Evolutionary conservation across 805 yeast genomes (phyloP), one percentile per base, ranked within the genome.

Genomic region (Teunomyces cretensis): DNA sequence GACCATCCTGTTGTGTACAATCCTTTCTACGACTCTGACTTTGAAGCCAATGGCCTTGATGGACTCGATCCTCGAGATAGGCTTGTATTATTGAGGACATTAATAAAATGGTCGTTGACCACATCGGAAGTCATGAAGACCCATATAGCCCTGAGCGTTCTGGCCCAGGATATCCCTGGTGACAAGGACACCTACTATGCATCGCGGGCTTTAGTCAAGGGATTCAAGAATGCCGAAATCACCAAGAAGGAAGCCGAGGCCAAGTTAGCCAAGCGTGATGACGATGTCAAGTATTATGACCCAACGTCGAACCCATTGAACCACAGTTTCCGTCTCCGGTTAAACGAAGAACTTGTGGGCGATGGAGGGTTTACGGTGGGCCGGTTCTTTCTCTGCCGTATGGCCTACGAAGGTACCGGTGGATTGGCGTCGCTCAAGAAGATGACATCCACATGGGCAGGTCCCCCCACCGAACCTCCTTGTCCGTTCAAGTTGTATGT

Each of bases 331-430:
- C 49, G 63, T 11, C 48, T 69, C 35, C 52, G 76, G 32, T 39
- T 72, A 7, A 60, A 65, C 33, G 74, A 71, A 42, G 53, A 59
- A 46, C 51, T 70, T 12, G 61, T 61, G 2, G 75, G 75, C 5
- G 77, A 72, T 51, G 48, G 61, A 31, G 77, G 77, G 1, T 68
- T 67, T 42, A 53, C 61, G 33, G 51, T 70, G 4, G 77, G 77
- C 13, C 50, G 77, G 32, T 71, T 72, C 42, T 68, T 60, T 50
- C 52, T 72, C 33, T 64, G 65, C 14, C 49, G 72, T 35, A 67
- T 68, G 67, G 67, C 71, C 0, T 64, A 63, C 33, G 56, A 58
- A 2, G 47, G 46, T 2, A 58, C 59, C 27, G 76, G 76, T 1
- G 74, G 74, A 2, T 45, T 70, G n/a, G 50, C 65, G 4, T 61